These are phyloP conservation scores for Miamiensis avidus DNA, from an alignment of 169 alveolate genomes.

Conservation along the genomic window DNA sequence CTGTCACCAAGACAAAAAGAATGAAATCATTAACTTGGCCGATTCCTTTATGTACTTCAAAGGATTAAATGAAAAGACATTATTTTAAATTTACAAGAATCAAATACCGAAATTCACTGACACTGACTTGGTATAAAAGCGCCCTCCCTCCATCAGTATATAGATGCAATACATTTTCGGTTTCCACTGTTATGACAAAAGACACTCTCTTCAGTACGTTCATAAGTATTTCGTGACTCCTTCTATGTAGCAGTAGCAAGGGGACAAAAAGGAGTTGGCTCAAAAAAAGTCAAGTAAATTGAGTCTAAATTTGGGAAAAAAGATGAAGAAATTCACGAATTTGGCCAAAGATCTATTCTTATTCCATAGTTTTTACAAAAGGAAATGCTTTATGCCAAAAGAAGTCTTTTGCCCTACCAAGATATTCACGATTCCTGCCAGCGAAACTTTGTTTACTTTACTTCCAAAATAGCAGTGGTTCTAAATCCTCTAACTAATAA, in stretches of 20 bases:
- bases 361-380: conserved; percentile 14
- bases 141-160: conserved; percentile 60
- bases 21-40: background rate
- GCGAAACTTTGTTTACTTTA: conserved; percentile 57
- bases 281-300: background rate
- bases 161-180: conserved; percentile 67
- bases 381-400: conserved; percentile 26
- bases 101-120: conserved; percentile 27
- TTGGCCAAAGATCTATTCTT: background rate
- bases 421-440: conserved; percentile 52
- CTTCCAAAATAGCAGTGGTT: conserved; percentile 69
- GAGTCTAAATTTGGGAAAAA: conserved; percentile 8
- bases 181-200: conserved; percentile 58
- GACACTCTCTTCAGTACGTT: conserved; percentile 58
- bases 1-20: background rate
- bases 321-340: conserved; percentile 3
- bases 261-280: conserved; percentile 6
- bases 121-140: conserved; percentile 37
- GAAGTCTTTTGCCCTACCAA: conserved; percentile 35
- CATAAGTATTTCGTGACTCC: conserved; percentile 41
- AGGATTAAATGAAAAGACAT: conserved; percentile 19
- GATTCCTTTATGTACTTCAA: conserved; percentile 15
- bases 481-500: conserved; percentile 65
- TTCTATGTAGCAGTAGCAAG: background rate
- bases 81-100: conserved; percentile 15